Percentiles rank a stretch among this genome's conserved stretches.
These are phyloP conservation scores for Creolimax fragrantissima DNA, from an alignment of 78 protist genomes.

Conservation along the genomic window DNA sequence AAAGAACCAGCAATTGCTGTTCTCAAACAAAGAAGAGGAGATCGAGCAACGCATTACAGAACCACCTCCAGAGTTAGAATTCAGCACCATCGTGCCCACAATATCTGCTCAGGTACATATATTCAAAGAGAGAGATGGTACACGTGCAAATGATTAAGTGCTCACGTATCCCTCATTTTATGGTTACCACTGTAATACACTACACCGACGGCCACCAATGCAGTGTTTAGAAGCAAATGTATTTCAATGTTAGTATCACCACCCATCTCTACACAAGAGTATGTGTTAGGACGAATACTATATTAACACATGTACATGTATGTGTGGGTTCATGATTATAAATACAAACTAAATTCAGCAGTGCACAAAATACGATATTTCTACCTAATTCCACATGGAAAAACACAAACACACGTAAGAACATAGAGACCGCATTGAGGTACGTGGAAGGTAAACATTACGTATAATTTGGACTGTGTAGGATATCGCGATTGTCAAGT, in stretches of 20 bases:
- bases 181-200: background rate
- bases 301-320: background rate
- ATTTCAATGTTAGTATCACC: background rate
- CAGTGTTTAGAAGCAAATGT: background rate
- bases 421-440: background rate
- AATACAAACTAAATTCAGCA: background rate
- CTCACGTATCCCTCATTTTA: too few relatives aligned
- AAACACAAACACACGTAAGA: background rate
- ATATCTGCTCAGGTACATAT: background rate
- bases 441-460: background rate
- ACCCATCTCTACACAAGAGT: background rate
- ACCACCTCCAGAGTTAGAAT: background rate
- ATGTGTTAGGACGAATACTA: background rate
- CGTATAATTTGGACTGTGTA: background rate
- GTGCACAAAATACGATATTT: too few relatives aligned
- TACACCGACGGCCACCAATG: background rate
- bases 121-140: background rate
- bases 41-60: background rate
- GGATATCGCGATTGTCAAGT: background rate
- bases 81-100: background rate
- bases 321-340: background rate
- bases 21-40: background rate
- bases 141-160: background rate
- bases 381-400: too few relatives aligned
- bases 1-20: background rate